Evolutionary conservation across 805 yeast species (phyloP).

Genomic region (Metschnikowia colocasiae): DNA sequence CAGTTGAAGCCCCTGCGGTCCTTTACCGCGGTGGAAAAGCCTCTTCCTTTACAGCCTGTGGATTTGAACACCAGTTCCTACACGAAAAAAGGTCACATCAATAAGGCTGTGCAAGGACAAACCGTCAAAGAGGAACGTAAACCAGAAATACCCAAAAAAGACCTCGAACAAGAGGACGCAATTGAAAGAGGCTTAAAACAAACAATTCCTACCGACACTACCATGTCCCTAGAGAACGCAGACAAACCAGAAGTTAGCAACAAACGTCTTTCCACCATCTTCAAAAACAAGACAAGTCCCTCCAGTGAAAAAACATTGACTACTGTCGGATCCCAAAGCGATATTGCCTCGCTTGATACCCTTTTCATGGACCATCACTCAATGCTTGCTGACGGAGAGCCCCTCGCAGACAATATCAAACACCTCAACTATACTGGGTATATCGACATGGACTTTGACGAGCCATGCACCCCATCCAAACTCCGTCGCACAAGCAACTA

Average conservation of each 20-base stretch:
- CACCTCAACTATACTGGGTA: constrained; percentile 7
- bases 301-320: constrained; percentile 15
- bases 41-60: constrained; percentile 3
- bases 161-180: background rate
- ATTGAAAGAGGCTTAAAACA: background rate
- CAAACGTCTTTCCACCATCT: constrained; percentile 6
- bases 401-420: background rate
- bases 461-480: constrained; percentile 5
- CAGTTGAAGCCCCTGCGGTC: constrained; percentile 3
- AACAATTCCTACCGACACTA: background rate
- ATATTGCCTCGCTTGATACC: constrained; percentile 9
- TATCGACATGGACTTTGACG: constrained; percentile 9
- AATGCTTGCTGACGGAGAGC: background rate
- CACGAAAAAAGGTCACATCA: background rate
- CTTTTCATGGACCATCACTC: constrained; percentile 8
- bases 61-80: background rate
- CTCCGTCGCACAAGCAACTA: constrained; percentile 16
- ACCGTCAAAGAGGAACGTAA: background rate
- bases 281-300: constrained; percentile 10
- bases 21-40: background rate
- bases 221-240: background rate
- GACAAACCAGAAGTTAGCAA: background rate
- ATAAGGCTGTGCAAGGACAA: background rate
- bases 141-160: background rate
- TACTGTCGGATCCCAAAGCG: constrained; percentile 10